Base-by-base conservation (phyloP, 371 early-diverging fungal genomes). In the Coemansia sp. region DNA sequence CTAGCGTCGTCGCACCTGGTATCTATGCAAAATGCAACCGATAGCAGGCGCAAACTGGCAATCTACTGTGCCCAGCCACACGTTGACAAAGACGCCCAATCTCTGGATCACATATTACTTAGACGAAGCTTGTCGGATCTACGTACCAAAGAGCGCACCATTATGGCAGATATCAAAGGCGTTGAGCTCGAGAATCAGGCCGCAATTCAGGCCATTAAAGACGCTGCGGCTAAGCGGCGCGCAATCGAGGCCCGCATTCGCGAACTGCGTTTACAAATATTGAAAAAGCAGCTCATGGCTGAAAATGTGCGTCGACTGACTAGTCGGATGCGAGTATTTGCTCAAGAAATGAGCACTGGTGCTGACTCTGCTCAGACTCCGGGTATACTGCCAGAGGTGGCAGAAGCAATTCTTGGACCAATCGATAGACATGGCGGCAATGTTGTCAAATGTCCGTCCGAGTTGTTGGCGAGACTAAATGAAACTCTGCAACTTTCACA, bases 231-330 rank as follows among this genome's bases (percentile, higher is more conserved):
- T 0, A 61, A 59, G 44, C 68, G 61, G 25, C 59, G 57, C n/a
- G 68, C 72, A 3, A 42, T 51, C 2, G 72, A 72, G 40, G 28
- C 30, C 59, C 47, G 69, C 5, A 65, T 72, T 9, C 64, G 63
- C 6, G 68, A 77, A 26, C 44, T 68, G 26, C 62, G 77, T 4
- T 48, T 77, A 23, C 72, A 64, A 44, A 68, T 72, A 11, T 37
- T 77, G 48, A 60, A 68, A 33, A 72, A 72, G 55, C 72, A 72
- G 53, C 25, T 68, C 14, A 64, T 72, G 54, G 68, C 73, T 0
- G 77, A 77, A 28, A 68, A 68, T 23, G 14, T 59, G 26, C 58
- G 65, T 9, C 61, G 69, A 7, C 12, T 65, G 48, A 52, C 62
- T 23, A 58, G 40, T 40, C 62, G 73, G n/a, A 72, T 77, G 65